Base-by-base conservation (phyloP, 768 basidiomycete genomes). In the Naematelia encephala region DNA sequence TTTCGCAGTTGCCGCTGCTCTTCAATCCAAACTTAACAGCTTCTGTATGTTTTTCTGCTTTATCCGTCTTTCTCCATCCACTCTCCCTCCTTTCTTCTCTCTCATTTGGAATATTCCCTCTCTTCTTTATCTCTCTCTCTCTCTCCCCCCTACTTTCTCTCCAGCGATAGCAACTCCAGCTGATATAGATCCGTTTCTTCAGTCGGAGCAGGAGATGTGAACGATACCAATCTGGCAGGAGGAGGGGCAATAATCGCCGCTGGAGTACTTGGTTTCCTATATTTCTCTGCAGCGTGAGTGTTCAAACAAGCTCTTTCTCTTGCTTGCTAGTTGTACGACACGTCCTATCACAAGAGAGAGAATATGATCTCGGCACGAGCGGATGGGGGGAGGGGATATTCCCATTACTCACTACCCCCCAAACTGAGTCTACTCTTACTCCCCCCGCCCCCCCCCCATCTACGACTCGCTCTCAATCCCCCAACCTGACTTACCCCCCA, bases 201-300 rank as follows among this genome's bases (percentile, higher is more conserved):
- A 64, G 62, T 59, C 58, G 53, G 57, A 11, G 48, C 52, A 10
- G 57, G 47, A 27, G 22, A 29, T 13, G 56, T 61, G 19, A 59
- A 52, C 50, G 25, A 26, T n/a, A 56, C 57, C 30, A 59, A 62
- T 43, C 59, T 69, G 51, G 61, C 59, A 29, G 55, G 57, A 22
- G 70, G 60, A n/a, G 69, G 64, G 34, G 70, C 70, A 4, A 52
- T 68, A 23, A 57, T 72, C 46, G 70, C 70, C 11, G 51, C 59
- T 34, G 60, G 62, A 5, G 34, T 69, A 10, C 25, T 72, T 19
- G 48, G 55, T 42, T 21, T 68, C 29, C 10, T 69, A n/a, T 72
- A 67, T 51, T 55, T 67, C 10, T 4, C 49, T 26, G 57, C 53
- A 12, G 60, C 51, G 68, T 70, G 30, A 58, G 68, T 66, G 16